These are phyloP conservation scores for Puccinia polysora DNA, from an alignment of 1,284 basidiomycete genomes.

Conservation along the genomic window DNA sequence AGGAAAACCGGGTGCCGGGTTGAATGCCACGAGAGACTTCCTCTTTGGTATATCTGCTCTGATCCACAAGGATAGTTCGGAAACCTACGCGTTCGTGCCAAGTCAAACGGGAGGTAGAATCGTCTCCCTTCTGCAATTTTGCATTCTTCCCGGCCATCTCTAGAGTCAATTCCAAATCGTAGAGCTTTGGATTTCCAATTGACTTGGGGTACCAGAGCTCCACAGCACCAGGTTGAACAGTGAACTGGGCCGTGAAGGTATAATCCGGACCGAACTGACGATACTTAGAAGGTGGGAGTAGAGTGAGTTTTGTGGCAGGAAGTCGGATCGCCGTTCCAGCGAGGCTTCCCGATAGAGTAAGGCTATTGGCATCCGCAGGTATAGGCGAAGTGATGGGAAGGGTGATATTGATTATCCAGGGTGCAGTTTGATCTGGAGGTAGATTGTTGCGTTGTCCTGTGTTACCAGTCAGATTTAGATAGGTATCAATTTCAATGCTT, in stretches of 20 bases:
- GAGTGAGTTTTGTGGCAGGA: neutral
- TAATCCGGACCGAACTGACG: conserved; percentile 44
- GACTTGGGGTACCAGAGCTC: conserved; percentile 49
- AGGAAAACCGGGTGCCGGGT: conserved; percentile 47
- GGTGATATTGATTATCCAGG: conserved; percentile 49
- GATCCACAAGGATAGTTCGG: conserved; percentile 48
- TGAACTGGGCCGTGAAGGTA: conserved; percentile 45
- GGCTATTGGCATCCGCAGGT: conserved; percentile 13
- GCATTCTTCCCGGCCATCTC: neutral
- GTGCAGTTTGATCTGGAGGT: conserved; percentile 46
- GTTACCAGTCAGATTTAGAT: neutral
- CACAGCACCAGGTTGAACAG: conserved; percentile 44
- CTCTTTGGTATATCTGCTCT: conserved; percentile 43
- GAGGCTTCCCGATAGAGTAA: conserved; percentile 33
- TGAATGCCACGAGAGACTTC: conserved; percentile 44
- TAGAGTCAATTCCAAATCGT: conserved; percentile 45
- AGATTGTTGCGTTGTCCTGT: conserved; percentile 48
- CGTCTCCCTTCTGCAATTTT: neutral
- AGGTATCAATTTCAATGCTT: neutral
- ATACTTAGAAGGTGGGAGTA: conserved; percentile 32
- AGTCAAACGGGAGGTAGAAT: conserved; percentile 11
- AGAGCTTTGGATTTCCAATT: conserved; percentile 46
- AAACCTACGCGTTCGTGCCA: conserved; percentile 47
- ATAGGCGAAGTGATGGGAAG: conserved; percentile 44
- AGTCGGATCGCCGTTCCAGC: conserved; percentile 32